These are phyloP conservation scores for Fragaria nilgerrensis DNA, from an alignment of 306 rosid species.

Conservation along the genomic window DNA sequence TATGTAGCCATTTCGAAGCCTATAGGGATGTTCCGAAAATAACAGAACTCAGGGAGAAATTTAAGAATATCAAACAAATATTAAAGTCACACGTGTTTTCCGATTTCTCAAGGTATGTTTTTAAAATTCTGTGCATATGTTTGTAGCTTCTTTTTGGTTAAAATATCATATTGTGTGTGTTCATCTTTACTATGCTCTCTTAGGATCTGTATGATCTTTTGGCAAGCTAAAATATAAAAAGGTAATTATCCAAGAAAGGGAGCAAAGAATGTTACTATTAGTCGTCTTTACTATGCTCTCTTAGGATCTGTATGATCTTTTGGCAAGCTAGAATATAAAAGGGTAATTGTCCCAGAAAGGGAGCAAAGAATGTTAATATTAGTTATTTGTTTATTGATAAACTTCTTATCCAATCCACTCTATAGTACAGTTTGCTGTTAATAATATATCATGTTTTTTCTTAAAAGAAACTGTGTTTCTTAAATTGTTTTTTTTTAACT, in stretches of 20 bases:
- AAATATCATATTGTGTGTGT: neutral
- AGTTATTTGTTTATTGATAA: neutral
- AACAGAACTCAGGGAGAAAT: slow-evolving; percentile 96
- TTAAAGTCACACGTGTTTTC: slow-evolving; percentile 97
- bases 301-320: neutral
- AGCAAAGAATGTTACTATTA: neutral
- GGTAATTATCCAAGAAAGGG: neutral
- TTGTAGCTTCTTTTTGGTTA: neutral
- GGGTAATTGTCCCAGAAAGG: neutral
- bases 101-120: slow-evolving; percentile 84
- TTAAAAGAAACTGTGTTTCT: neutral
- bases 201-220: neutral
- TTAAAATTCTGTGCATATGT: neutral
- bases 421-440: neutral
- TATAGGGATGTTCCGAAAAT: slow-evolving; percentile 96
- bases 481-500: neutral
- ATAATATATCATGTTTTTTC: neutral
- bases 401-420: neutral
- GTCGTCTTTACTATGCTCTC: neutral
- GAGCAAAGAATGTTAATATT: neutral
- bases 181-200: neutral
- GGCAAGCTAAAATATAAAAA: neutral
- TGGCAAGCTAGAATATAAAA: neutral
- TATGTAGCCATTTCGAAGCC: slow-evolving; percentile 97
- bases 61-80: slow-evolving; percentile 95